Base-by-base conservation (phyloP, 805 yeast genomes). In the Pichia phayaonensis region DNA sequence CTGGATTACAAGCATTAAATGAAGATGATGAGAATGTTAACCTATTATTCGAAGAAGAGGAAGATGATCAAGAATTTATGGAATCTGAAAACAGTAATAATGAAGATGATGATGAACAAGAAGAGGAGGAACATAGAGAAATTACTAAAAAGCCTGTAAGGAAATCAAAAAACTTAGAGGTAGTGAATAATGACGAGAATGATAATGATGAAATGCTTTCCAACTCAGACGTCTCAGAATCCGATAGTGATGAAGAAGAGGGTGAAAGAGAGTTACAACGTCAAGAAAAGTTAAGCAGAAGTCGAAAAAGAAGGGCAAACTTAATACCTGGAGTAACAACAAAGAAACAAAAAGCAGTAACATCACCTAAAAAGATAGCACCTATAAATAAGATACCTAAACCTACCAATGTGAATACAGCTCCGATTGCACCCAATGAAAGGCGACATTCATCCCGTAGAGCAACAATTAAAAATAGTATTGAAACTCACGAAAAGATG, bases 11-110 rank as follows among this genome's bases (percentile, higher is more conserved):
- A 34, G 58, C 49, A 40, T 60, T 40, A 38, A 65, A 56, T 7
- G 89, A 87, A 42, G 95, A 86, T 42, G 95, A 87, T 54, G 90
- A 84, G 57, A 81, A 84, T 47, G 85, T 87, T 39, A 79, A 82
- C 59, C 68, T 86, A 45, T 65, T 86, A 55, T 86, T 86, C 58
- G 83, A 79, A 54, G 94, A 72, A 52, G 83, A 78, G 46, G 83
- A 70, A 6, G 77, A 76, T 13, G 85, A 79, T 57, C 73, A 65
- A 13, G 83, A 77, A 46, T 74, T 75, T 61, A 56, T 65, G 23
- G 66, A 60, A 42, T 60, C 55, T 0, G 68, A 62, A 1, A 62
- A 57, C 20, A 64, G 55, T 3, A 61, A 63, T 12, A 67, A 65
- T 10, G 64, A 56, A 0, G 70, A 61, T 8, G 71, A 59, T 10